Percentiles rank a stretch among this genome's conserved stretches.
Evolutionary conservation across 805 yeast genomes (phyloP).

Genomic region (Cyberlindnera euphorbiae): DNA sequence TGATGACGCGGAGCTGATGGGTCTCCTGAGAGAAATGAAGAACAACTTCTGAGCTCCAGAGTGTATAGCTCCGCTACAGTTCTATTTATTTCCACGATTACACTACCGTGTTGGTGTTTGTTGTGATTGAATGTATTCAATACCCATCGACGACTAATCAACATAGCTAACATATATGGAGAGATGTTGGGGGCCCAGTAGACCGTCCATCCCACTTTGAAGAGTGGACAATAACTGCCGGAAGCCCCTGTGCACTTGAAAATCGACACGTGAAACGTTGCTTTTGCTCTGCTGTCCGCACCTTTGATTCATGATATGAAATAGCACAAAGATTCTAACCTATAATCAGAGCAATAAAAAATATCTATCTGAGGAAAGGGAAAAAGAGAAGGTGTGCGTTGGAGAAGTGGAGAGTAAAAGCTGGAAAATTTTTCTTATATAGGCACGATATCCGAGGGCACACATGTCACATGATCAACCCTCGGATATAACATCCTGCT

Average conservation of each 20-base stretch:
- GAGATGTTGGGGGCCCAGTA: background rate
- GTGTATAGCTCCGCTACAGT: too few relatives aligned
- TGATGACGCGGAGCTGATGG: conserved; percentile 59
- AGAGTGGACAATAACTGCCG: background rate
- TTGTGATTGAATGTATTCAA: too few relatives aligned
- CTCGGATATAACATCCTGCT: too few relatives aligned
- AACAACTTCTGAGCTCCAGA: conserved; percentile 40
- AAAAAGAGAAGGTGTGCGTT: conserved; percentile 4
- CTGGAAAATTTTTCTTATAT: conserved; percentile 9
- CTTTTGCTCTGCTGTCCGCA: conserved; percentile 51
- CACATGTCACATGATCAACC: background rate
- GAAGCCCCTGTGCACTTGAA: conserved; percentile 4
- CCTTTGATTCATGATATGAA: conserved; percentile 30
- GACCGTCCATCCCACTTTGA: background rate
- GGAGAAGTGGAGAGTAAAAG: background rate
- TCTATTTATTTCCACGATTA: too few relatives aligned
- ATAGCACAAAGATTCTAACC: conserved; percentile 36
- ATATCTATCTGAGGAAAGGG: conserved; percentile 27
- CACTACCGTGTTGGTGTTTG: too few relatives aligned
- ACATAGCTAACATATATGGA: too few relatives aligned
- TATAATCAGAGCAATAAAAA: conserved; percentile 30
- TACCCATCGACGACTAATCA: too few relatives aligned
- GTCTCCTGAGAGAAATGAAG: conserved; percentile 68
- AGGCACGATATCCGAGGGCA: background rate
- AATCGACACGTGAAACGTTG: conserved; percentile 15